Conservation (phyloP, 495 filamentous ascomycete genomes). For the Lineolata rhizophorae region DNA sequence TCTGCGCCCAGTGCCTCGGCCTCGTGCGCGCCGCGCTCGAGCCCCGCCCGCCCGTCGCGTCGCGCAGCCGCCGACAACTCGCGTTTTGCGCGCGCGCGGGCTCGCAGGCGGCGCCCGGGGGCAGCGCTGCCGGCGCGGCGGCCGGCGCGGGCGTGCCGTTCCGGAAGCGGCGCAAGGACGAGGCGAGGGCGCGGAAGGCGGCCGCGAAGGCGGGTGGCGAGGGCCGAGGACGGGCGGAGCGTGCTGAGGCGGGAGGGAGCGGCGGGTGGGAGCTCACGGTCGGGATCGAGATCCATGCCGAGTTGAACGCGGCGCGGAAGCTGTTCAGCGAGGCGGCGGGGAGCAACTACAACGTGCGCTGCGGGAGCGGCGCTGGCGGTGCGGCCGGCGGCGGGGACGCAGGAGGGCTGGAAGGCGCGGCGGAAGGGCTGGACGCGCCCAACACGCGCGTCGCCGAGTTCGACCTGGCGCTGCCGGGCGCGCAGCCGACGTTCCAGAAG, state of each 20-base stretch:
- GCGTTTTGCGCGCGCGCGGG: no score
- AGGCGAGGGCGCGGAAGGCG: conserved; percentile 11
- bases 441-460: conserved; percentile 78
- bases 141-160: no score
- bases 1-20: no score
- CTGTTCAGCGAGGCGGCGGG: conserved; percentile 65
- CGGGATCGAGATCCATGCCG: conserved; percentile 92
- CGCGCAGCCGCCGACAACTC: no score
- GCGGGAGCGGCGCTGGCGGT: no score
- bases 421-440: conserved; percentile 31
- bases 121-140: no score
- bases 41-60: no score
- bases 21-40: no score
- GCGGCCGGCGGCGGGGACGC: no score
- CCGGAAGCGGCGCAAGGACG: conserved; percentile 17
- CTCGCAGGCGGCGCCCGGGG: no score
- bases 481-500: conserved; percentile 67
- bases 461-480: conserved; percentile 75
- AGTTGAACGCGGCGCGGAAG: conserved; percentile 68
- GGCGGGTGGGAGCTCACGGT: conserved; percentile 72
- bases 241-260: conserved; percentile 1
- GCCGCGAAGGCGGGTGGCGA: conserved; percentile 2
- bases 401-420: no score
- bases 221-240: conserved; percentile 1
- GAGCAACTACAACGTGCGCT: conserved; percentile 38